Evolutionary conservation across 202 grass and related monocot species (phyloP).

Genomic region (Carex arenaria): DNA sequence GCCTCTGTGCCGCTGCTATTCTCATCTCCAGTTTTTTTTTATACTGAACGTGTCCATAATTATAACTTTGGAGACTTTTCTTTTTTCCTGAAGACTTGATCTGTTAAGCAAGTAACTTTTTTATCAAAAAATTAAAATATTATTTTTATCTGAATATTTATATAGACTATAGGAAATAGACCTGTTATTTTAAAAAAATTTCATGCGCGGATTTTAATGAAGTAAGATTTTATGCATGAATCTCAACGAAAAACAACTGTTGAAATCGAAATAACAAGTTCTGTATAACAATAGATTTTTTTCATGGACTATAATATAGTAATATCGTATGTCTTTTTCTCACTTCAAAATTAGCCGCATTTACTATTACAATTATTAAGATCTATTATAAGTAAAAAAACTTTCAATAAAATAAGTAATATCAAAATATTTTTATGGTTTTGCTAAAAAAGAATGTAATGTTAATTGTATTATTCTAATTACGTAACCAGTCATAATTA

Average conservation of each 20-base stretch:
- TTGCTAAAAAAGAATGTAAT: background rate
- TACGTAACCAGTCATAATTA: background rate
- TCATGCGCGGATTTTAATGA: too few species aligned
- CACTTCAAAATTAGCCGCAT: background rate
- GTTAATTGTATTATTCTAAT: too few species aligned
- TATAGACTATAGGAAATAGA: background rate
- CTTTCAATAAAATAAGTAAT: background rate
- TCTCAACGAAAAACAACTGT: too few species aligned
- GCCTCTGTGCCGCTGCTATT: background rate
- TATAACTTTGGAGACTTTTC: too few species aligned
- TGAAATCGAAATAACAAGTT: too few species aligned
- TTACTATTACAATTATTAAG: background rate
- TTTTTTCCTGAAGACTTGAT: too few species aligned
- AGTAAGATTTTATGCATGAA: too few species aligned
- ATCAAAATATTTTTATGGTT: background rate
- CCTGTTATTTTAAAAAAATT: too few species aligned
- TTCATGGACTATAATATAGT: background rate
- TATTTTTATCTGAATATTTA: background rate
- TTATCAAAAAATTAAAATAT: too few species aligned
- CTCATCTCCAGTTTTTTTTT: background rate
- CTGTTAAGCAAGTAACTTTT: too few species aligned
- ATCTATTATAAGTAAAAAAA: background rate
- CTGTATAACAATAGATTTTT: too few species aligned
- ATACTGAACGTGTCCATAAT: background rate
- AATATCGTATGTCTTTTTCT: background rate